These are phyloP conservation scores for Lactarius quietus DNA, from an alignment of 768 basidiomycete genomes.

Conservation along the genomic window DNA sequence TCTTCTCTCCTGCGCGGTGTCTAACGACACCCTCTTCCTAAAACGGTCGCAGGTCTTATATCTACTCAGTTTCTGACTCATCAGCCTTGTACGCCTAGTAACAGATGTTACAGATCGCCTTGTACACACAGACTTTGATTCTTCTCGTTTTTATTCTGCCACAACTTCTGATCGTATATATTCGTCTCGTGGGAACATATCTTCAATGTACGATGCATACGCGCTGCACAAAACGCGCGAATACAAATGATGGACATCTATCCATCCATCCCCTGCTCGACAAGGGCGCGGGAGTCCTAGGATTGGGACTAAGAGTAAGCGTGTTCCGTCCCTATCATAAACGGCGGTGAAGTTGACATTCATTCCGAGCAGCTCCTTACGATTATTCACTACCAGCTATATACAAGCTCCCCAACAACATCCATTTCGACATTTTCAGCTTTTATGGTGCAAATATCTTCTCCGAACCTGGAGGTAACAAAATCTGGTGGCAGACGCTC, in stretches of 20 bases:
- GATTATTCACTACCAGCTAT: background rate
- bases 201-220: background rate
- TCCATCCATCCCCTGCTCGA: background rate
- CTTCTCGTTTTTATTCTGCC: background rate
- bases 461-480: constrained; percentile 2
- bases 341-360: background rate
- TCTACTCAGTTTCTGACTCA: too few relatives aligned
- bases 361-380: background rate
- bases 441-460: background rate
- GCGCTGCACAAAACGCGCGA: background rate
- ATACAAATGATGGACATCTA: too few relatives aligned
- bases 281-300: background rate
- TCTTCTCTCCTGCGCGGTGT: too few relatives aligned
- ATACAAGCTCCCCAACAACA: background rate
- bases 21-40: too few relatives aligned
- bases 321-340: background rate
- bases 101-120: too few relatives aligned
- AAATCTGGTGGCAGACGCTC: constrained; percentile 1
- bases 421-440: constrained; percentile 1
- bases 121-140: too few relatives aligned
- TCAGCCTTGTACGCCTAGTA: too few relatives aligned
- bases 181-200: background rate
- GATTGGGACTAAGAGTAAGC: background rate
- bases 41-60: too few relatives aligned
- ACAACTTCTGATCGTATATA: background rate